phyloP scores from a whole-genome alignment of 2,329 filamentous ascomycete species.

The Pseudogymnoascus sp. region DNA sequence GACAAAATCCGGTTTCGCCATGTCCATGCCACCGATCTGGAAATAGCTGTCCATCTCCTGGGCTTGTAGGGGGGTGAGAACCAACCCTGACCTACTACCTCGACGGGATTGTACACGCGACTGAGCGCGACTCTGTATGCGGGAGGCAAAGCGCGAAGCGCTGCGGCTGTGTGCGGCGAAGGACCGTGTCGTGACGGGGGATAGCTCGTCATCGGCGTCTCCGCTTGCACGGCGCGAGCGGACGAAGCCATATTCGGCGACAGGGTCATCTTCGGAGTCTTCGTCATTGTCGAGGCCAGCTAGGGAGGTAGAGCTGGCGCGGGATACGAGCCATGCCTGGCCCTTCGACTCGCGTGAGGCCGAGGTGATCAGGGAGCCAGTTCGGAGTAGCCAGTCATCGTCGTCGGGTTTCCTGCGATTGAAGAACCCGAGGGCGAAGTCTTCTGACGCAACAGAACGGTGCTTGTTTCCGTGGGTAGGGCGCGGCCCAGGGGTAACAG shows the following conservation, averaged over 20 bases:
- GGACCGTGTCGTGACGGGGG: conserved; percentile 25
- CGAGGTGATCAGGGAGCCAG: conserved; percentile 52
- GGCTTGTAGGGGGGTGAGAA: conserved; percentile 36
- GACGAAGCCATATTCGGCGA: conserved; percentile 42
- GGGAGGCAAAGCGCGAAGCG: conserved; percentile 33
- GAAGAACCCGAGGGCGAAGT: conserved; percentile 15
- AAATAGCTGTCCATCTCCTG: conserved; percentile 41
- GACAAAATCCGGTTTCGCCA: conserved; percentile 48
- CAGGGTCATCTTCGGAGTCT: conserved; percentile 43
- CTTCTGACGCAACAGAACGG: conserved; percentile 20
- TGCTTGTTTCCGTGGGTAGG: conserved; percentile 13
- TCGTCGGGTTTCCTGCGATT: conserved; percentile 30
- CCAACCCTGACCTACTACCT: conserved; percentile 21
- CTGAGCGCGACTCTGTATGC: conserved; percentile 27
- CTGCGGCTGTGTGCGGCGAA: conserved; percentile 38
- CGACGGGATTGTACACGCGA: conserved; percentile 35
- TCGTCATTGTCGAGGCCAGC: conserved; percentile 45
- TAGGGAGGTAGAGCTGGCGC: conserved; percentile 56
- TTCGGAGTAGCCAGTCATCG: conserved; percentile 57
- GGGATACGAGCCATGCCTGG: conserved; percentile 59
- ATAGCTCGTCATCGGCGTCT: conserved; percentile 30
- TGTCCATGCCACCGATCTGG: conserved; percentile 17
- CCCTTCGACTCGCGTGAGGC: conserved; percentile 60
- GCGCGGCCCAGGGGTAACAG: conserved; percentile 20
- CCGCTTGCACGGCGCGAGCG: conserved; percentile 30